Conservation (phyloP, 2,329 filamentous ascomycete species). For the Alternaria gansuensis region DNA sequence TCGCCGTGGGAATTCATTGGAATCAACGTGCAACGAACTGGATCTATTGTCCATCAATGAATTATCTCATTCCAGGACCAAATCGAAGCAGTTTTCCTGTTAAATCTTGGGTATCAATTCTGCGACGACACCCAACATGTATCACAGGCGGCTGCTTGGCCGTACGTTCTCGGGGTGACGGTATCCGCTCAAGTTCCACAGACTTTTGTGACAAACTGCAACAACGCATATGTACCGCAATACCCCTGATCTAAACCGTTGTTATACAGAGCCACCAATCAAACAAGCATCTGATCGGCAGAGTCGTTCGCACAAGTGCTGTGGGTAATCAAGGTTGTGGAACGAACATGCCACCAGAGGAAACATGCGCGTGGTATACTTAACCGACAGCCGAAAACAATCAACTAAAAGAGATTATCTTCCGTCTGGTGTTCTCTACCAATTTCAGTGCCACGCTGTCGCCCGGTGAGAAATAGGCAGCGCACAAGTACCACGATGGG, state of each 20-base stretch:
- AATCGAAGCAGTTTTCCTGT: not conserved
- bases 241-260: not conserved
- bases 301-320: constrained; percentile 2
- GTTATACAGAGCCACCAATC: not conserved
- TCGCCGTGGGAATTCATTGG: too few species aligned
- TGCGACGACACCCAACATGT: not conserved
- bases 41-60: not conserved
- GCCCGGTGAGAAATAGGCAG: not conserved
- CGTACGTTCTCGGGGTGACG: not conserved
- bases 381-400: not conserved
- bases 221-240: not conserved
- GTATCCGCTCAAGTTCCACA: not conserved
- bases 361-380: constrained; percentile 11
- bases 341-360: constrained; percentile 4
- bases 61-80: not conserved
- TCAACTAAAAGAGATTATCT: not conserved
- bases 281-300: not conserved
- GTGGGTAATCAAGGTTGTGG: constrained; percentile 5
- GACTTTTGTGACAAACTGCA: constrained; percentile 1
- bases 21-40: not conserved
- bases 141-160: constrained; percentile 2
- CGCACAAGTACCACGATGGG: not conserved
- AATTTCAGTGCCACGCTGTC: not conserved
- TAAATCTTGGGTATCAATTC: not conserved
- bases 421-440: constrained; percentile 1